Conservation (phyloP, 192 early-diverging fungal genomes). For the Backusella tarrabulga region DNA sequence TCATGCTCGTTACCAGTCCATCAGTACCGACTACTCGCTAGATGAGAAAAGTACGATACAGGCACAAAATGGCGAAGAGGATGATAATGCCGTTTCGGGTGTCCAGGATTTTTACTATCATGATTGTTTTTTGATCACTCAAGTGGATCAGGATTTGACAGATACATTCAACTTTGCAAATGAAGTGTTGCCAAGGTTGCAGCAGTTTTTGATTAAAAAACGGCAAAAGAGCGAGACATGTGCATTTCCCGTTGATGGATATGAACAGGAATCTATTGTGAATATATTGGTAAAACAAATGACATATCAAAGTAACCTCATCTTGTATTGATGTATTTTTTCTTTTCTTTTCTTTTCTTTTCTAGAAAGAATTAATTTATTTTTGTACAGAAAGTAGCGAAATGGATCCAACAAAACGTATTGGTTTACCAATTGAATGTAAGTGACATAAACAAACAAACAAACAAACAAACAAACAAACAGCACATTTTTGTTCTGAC, state of each 20-base stretch:
- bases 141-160: neutral
- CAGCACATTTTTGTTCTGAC: neutral
- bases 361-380: conserved; percentile 10
- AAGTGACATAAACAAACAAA: neutral
- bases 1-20: neutral
- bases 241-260: conserved; percentile 5
- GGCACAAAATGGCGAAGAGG: neutral
- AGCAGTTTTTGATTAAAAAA: conserved; percentile 17
- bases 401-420: conserved; percentile 8
- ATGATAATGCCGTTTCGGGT: conserved; percentile 3
- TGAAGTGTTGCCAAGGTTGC: conserved; percentile 17
- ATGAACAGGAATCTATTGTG: conserved; percentile 13
- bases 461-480: too few relatives aligned
- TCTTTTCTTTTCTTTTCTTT: too few relatives aligned
- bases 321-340: neutral
- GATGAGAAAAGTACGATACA: neutral
- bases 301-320: neutral
- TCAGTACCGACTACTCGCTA: neutral
- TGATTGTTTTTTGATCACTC: conserved; percentile 22
- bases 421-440: conserved; percentile 20
- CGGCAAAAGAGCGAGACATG: neutral
- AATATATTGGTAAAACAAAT: conserved; percentile 13
- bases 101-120: conserved; percentile 26
- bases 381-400: conserved; percentile 24
- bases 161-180: conserved; percentile 21